A percentile compares a stretch with the other conserved stretches of the same genome.
Conservation (phyloP, 2,329 filamentous ascomycete genomes). For the Penicillium thymicola region DNA sequence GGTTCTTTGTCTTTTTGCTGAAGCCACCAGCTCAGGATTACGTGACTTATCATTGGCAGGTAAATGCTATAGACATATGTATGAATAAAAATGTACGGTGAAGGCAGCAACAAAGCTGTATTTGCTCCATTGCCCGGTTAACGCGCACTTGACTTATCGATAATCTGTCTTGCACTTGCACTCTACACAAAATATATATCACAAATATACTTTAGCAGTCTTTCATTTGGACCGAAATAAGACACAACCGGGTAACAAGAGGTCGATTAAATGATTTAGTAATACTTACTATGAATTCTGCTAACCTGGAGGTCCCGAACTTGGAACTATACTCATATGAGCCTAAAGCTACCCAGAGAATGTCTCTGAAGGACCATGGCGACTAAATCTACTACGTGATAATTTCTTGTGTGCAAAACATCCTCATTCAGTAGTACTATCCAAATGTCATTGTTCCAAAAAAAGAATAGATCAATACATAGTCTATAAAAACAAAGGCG, state of each 20-base stretch:
- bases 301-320: not conserved
- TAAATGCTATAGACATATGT: not conserved
- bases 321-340: not conserved
- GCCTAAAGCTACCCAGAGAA: not conserved
- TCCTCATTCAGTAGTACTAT: not conserved
- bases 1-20: not conserved
- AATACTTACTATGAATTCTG: not conserved
- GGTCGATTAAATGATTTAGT: not conserved
- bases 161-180: no score
- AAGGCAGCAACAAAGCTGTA: not conserved
- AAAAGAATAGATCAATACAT: not conserved
- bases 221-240: rapidly evolving
- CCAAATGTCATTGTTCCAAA: not conserved
- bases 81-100: not conserved
- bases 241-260: not conserved
- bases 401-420: not conserved
- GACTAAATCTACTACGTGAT: not conserved
- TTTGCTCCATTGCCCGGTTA: not conserved
- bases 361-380: not conserved
- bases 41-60: not conserved
- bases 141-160: no score
- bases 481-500: not conserved
- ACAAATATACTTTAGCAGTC: not conserved
- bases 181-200: no score
- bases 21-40: not conserved